Conservation (phyloP, 495 filamentous ascomycete genomes). For the Immersiella caudata region DNA sequence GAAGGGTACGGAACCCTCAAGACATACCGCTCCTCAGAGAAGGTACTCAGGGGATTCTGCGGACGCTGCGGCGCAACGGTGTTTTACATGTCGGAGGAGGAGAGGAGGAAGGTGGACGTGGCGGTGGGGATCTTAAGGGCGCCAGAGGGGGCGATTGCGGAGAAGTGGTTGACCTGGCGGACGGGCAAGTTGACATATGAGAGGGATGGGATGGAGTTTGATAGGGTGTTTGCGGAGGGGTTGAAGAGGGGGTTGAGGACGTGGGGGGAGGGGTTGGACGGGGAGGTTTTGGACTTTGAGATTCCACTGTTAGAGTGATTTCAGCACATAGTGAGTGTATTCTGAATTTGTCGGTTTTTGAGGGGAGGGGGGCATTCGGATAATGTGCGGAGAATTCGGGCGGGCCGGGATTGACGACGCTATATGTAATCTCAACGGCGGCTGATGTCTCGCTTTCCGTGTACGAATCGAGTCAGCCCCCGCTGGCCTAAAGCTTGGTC, state of each 20-base stretch:
- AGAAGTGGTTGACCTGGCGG: conserved; percentile 44
- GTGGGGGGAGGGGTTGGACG: conserved; percentile 30
- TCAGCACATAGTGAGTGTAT: no score
- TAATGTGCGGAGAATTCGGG: background rate
- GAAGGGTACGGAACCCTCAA: conserved; percentile 53
- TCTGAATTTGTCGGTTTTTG: no score
- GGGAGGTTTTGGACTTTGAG: conserved; percentile 24
- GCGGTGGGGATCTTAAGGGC: conserved; percentile 57
- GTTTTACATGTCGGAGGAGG: conserved; percentile 40
- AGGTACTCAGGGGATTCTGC: conserved; percentile 63
- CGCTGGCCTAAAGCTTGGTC: background rate
- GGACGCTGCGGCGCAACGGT: conserved; percentile 63
- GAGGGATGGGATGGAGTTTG: conserved; percentile 27
- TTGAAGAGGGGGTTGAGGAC: conserved; percentile 30
- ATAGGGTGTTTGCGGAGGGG: conserved; percentile 30
- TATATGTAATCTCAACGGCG: background rate
- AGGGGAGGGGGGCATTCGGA: background rate
- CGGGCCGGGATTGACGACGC: background rate
- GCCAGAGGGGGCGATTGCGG: conserved; percentile 52
- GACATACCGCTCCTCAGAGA: conserved; percentile 54
- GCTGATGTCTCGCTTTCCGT: background rate
- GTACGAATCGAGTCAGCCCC: background rate
- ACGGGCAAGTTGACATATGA: conserved; percentile 30
- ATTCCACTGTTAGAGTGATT: background rate
- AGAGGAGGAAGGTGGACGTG: conserved; percentile 49